Evolutionary conservation across 1,139 yeast genomes (phyloP).

Genomic region (Geotrichum aggregatum): DNA sequence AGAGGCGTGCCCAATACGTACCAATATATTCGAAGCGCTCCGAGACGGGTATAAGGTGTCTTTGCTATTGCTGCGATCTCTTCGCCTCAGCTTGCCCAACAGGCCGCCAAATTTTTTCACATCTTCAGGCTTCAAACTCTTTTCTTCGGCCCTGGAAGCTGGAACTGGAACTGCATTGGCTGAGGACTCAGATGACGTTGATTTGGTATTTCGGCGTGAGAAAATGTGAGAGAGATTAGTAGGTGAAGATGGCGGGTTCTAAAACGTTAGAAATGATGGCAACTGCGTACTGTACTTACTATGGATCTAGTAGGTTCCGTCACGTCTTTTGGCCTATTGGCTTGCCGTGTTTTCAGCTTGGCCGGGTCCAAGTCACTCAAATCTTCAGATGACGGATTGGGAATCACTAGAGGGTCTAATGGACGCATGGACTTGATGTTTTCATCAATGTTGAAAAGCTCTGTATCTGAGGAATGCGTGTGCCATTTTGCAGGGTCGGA

Average conservation of each 20-base stretch:
- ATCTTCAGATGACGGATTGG: conserved; percentile 15
- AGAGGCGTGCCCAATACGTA: conserved; percentile 2
- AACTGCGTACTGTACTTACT: neutral
- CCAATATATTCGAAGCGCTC: conserved; percentile 20
- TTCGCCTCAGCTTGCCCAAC: conserved; percentile 18
- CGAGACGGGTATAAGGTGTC: conserved; percentile 14
- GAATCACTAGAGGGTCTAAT: neutral
- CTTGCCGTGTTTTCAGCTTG: conserved; percentile 9
- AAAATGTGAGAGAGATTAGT: conserved; percentile 46
- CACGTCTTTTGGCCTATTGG: too few species aligned
- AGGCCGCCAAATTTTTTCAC: conserved; percentile 18
- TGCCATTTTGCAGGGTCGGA: conserved; percentile 1
- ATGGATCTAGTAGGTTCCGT: neutral
- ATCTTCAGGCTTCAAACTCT: conserved; percentile 9
- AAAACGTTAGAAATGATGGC: neutral
- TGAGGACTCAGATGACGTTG: conserved; percentile 55
- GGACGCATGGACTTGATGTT: conserved; percentile 1
- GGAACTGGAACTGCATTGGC: conserved; percentile 5
- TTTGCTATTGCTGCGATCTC: conserved; percentile 12
- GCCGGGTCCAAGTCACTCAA: conserved; percentile 13
- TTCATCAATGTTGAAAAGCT: conserved; percentile 5
- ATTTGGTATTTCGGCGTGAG: conserved; percentile 56
- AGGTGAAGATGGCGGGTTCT: conserved; percentile 43
- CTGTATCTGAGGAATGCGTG: neutral
- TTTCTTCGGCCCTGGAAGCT: conserved; percentile 8